Base-by-base conservation (phyloP, 1,139 yeast species). In the Taiozyma sp. region DNA sequence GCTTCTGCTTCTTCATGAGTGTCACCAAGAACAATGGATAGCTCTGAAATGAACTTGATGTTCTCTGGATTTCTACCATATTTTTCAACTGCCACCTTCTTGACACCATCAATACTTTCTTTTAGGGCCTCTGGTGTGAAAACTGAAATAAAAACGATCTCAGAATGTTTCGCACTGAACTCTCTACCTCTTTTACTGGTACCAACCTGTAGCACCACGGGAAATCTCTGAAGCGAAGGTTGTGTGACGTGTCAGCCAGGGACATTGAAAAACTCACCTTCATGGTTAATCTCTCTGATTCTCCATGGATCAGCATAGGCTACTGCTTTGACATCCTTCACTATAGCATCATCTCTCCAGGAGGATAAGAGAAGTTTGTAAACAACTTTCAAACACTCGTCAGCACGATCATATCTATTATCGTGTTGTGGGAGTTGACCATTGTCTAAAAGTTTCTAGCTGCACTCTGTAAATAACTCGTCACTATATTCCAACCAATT, bases 121-220 rank as follows among this genome's bases (percentile, higher is more conserved):
- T 58, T 67, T 26, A 68, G 61, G 9, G 56, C 61, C 49, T 67
- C 71, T n/a, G 69, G 65, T 26, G 58, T 47, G 39, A 61, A 58
- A 24, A 71, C 67, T 19, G 70, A n/a, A 22, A 47, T 61, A 55
- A 43, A 73, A 21, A 73, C 70, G 6, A 68, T 65, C 54, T 75
- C 79, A 2, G 75, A 78, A 56, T 73, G 70, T 55, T 69, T 68
- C 13, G 79, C 78, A 35, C 77, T 78, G 56, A 71, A 69, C 7
- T 69, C 68, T 49, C 64, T 67, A 13, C 80, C 79, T 37, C 69
- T 68, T 32, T 68, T 62, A 1, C 77, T 73, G 9, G 78, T 68
- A 30, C 80, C 80, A 2, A 79, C 80, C 58, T 75, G 79, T 43
- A 75, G 64, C 40, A 75, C 64, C 9, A 73, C 69, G 1, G 78